Conservation (phyloP, 176 grass and related monocot genomes). For the Triticum turgidum region DNA sequence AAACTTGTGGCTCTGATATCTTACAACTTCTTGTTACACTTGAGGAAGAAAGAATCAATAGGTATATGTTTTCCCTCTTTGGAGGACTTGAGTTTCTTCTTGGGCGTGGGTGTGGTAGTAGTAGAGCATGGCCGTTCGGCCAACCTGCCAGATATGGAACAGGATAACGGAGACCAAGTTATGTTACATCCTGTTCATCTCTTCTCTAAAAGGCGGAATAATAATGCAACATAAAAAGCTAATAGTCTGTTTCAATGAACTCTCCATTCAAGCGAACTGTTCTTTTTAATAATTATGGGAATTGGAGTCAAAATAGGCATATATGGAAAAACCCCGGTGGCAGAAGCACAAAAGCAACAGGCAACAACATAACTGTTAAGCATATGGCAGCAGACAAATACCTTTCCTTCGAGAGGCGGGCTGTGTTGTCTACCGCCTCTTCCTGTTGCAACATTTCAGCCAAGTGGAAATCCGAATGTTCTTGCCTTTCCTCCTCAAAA, state of each 20-base stretch:
- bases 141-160: conserved; percentile 27
- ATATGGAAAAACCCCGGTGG: not conserved
- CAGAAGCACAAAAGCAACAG: not conserved
- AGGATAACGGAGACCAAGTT: not conserved
- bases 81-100: conserved; percentile 62
- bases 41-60: conserved; percentile 77
- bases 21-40: conserved; percentile 47
- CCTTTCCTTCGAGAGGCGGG: conserved; percentile 39
- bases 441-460: conserved; percentile 75
- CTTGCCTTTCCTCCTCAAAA: conserved; percentile 81
- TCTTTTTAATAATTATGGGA: not conserved
- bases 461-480: conserved; percentile 86
- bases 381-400: conserved; percentile 6
- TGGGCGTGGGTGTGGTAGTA: conserved; percentile 31
- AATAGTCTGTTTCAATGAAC: no score
- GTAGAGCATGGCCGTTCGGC: conserved; percentile 19
- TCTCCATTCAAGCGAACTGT: not conserved
- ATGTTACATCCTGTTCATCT: not conserved
- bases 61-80: conserved; percentile 70
- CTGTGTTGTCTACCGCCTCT: conserved; percentile 34
- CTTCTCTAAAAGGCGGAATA: not conserved
- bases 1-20: not conserved
- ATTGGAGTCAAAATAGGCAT: not conserved
- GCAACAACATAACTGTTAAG: not conserved
- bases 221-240: not conserved